These are phyloP conservation scores for Cystofilobasidium capitatum DNA, from an alignment of 768 basidiomycete genomes.

Conservation along the genomic window DNA sequence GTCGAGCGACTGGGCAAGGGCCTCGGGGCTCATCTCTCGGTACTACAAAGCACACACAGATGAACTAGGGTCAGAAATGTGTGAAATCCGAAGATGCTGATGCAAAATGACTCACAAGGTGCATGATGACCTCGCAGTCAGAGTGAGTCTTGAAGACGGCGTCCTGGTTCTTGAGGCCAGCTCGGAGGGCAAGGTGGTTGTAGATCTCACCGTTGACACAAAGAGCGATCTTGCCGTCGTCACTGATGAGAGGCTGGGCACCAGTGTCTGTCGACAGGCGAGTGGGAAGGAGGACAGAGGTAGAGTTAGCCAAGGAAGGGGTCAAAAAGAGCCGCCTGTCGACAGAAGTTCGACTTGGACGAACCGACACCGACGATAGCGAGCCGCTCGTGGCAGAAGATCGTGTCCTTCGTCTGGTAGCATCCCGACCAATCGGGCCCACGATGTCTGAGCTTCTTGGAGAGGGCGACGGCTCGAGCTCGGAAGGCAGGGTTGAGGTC, in stretches of 20 bases:
- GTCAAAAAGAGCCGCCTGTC: constrained; percentile 4
- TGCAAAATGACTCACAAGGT: constrained; percentile 53
- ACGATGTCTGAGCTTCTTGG: constrained; percentile 81
- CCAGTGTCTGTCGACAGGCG: constrained; percentile 61
- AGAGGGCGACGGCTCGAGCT: constrained; percentile 66
- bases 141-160: constrained; percentile 92
- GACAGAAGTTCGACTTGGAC: constrained; percentile 39
- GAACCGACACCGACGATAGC: constrained; percentile 95
- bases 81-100: background rate
- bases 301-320: background rate
- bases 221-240: constrained; percentile 71
- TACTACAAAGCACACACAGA: background rate
- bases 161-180: constrained; percentile 49
- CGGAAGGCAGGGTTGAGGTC: constrained; percentile 57
- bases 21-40: constrained; percentile 32
- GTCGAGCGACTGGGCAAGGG: constrained; percentile 71
- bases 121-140: constrained; percentile 94
- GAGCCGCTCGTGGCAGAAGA: constrained; percentile 89
- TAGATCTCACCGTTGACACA: constrained; percentile 99
- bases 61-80: background rate
- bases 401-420: constrained; percentile 66
- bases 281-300: background rate
- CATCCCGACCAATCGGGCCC: constrained; percentile 99
- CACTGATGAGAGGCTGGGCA: constrained; percentile 83
- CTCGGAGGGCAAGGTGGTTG: constrained; percentile 78